Evolutionary conservation across 164 flowering plant species (phyloP), one percentile per base, ranked within the genome.

Genomic region (Sedum album): DNA sequence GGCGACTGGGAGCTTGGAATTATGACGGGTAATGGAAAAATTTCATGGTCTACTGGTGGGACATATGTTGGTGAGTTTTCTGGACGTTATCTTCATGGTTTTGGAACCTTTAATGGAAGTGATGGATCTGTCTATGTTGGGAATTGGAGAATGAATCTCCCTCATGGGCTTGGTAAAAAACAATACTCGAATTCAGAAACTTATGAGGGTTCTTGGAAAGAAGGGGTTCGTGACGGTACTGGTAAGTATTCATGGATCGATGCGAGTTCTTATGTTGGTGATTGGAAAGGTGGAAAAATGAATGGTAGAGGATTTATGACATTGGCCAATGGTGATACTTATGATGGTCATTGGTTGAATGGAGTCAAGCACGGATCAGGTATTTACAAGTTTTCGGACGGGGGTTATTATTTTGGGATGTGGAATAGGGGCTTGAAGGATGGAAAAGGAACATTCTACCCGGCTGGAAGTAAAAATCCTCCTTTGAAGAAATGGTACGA

Each of bases 191-290:
- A 86, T 78, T 82, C 81, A 44, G 99, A 91, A 72, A 42, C 76
- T 75, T 94, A 88, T 81, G 96, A 91, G 69, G 99, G 99, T 70
- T 80, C 81, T 25, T 94, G 99, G 99, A 87, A 82, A 76, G 97
- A 91, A 76, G 97, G 96, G 66, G 70, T 83, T 25, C 88, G 74
- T 61, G 88, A 90, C 70, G 99, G 97, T 36, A 70, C 81, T 69
- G 97, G 99, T 53, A 79, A 76, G 65, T 94, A 90, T 79, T 71
- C 71, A 26, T 94, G 99, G 99, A 74, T 63, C 67, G 76, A 66
- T 72, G 94, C 87, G 31, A 82, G 85, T 76, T 66, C 76, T 28
- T 94, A 91, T 72, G 74, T 77, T 73, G 99, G 97, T n/a, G 84
- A 77, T 67, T 89, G 97, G 96, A 94, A 88, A 80, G 77, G 72